Base-by-base conservation (phyloP, 2,329 filamentous ascomycete species). In the Nemania bipapillata region DNA sequence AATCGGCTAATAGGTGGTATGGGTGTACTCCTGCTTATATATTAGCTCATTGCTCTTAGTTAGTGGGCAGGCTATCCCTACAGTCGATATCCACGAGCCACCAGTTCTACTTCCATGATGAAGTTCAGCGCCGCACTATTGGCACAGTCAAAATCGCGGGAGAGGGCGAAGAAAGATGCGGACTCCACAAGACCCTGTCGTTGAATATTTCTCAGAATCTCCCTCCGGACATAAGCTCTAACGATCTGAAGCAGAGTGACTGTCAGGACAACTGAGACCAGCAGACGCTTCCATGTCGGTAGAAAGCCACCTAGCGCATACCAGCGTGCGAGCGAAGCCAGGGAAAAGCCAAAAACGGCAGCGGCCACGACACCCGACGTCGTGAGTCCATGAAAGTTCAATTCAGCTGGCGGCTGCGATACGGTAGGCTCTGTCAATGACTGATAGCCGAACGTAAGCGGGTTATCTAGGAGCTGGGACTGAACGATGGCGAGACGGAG, bases 1-100 rank as follows among this genome's bases (percentile, higher is more conserved):
- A 99, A 85, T 53, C 95, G 89, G 73, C 92, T 96, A 68, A 97
- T 91, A n/a, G 96, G 96, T 6, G 96, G 95, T 40, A 98, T 82
- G 26, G 94, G 95, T 17, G 90, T 91, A 84, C 93, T 97, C 81
- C 93, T 96, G 61, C 68, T 66, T 24, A 37, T 37, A 49, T 35
- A 37, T 74, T 66, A 76, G 73, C 65, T 22, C 24, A 3, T 50
- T 28, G 28, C 15, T 57, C 37, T 53, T 12, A 5, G 12, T n/a
- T 11, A 49, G 15, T 22, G 20, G 15, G 20, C 40, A n/a, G 30
- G 26, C 28, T 35, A 32, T 24, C 24, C 71, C 74, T 72, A 78
- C 77, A 79, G 71, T 74, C 77, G 74, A 66, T 79, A 79, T 63
- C 77, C 77, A 50, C 77, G 77, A 9, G 77, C 73, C 22, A 79